Conservation (phyloP, 176 grass and related monocot species). For the Juncus inflexus region DNA sequence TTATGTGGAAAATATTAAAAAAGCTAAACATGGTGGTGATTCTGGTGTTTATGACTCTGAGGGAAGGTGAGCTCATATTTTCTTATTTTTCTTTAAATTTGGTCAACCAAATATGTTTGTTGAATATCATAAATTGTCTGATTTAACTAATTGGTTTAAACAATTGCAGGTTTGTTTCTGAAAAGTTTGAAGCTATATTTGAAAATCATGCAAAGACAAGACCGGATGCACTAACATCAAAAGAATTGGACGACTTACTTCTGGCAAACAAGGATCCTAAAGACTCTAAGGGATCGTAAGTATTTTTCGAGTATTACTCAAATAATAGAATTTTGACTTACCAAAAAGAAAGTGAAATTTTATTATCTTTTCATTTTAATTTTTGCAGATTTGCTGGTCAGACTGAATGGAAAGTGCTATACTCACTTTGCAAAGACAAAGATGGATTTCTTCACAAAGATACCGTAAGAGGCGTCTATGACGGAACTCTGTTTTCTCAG, state of each 20-base stretch:
- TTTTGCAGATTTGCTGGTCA: slow-evolving; percentile 23
- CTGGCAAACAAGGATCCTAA: slow-evolving; percentile 40
- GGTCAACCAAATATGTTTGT: not conserved
- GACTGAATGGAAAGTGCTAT: slow-evolving; percentile 45
- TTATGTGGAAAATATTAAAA: slow-evolving; percentile 59
- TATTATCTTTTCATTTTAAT: not conserved
- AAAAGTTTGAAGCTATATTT: slow-evolving; percentile 72
- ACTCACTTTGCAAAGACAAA: slow-evolving; percentile 41
- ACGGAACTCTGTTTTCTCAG: slow-evolving; percentile 51
- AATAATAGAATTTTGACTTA: not conserved
- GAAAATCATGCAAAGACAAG: slow-evolving; percentile 45
- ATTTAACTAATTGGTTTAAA: not conserved
- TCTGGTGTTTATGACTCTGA: slow-evolving; percentile 62
- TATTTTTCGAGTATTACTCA: not conserved
- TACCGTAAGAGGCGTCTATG: slow-evolving; percentile 39
- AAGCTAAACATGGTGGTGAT: slow-evolving; percentile 61
- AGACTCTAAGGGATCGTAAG: slow-evolving; percentile 47
- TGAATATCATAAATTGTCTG: not conserved
- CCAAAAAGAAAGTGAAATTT: not conserved
- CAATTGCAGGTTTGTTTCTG: slow-evolving; percentile 31
- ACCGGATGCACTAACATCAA: slow-evolving; percentile 41
- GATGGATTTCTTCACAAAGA: slow-evolving; percentile 63
- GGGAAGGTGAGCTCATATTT: slow-evolving; percentile 39
- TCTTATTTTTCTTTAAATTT: not conserved
- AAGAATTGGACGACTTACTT: slow-evolving; percentile 51